Evolutionary conservation across 2,329 filamentous ascomycete genomes (phyloP).

Genomic region (Gremmenia infestans): DNA sequence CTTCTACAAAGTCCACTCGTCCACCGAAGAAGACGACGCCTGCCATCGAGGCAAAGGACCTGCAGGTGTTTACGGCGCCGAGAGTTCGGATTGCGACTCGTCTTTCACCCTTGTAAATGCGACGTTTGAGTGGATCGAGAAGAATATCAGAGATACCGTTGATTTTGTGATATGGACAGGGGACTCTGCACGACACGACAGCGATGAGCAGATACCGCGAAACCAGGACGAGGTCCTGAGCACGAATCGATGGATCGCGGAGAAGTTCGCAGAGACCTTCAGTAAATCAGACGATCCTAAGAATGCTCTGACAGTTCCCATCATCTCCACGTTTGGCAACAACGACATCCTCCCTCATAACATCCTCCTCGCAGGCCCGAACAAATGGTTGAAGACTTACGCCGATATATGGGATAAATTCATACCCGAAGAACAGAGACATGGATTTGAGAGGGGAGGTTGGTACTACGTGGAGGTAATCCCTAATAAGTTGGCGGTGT

Average conservation of each 20-base stretch:
- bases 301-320: slow-evolving; percentile 64
- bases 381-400: slow-evolving; percentile 77
- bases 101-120: slow-evolving; percentile 76
- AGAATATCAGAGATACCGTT: slow-evolving; percentile 69
- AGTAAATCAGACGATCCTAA: slow-evolving; percentile 48
- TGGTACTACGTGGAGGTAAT: slow-evolving; percentile 96
- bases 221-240: slow-evolving; percentile 69
- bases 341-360: slow-evolving; percentile 98
- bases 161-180: slow-evolving; percentile 94
- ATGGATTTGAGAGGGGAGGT: slow-evolving; percentile 85
- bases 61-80: slow-evolving; percentile 77
- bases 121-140: slow-evolving; percentile 83
- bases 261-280: slow-evolving; percentile 74
- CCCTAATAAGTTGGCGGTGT: slow-evolving; percentile 75
- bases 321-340: slow-evolving; percentile 90
- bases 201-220: slow-evolving; percentile 75
- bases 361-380: slow-evolving; percentile 80
- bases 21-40: slow-evolving; percentile 60
- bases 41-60: slow-evolving; percentile 77
- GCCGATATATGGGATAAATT: slow-evolving; percentile 76
- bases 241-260: slow-evolving; percentile 70
- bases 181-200: slow-evolving; percentile 85
- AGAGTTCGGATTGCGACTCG: slow-evolving; percentile 84
- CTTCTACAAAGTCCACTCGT: slow-evolving; percentile 76
- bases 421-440: slow-evolving; percentile 86